Evolutionary conservation across 495 filamentous ascomycete genomes (phyloP).

Genomic region (Cercophora newfieldiana): DNA sequence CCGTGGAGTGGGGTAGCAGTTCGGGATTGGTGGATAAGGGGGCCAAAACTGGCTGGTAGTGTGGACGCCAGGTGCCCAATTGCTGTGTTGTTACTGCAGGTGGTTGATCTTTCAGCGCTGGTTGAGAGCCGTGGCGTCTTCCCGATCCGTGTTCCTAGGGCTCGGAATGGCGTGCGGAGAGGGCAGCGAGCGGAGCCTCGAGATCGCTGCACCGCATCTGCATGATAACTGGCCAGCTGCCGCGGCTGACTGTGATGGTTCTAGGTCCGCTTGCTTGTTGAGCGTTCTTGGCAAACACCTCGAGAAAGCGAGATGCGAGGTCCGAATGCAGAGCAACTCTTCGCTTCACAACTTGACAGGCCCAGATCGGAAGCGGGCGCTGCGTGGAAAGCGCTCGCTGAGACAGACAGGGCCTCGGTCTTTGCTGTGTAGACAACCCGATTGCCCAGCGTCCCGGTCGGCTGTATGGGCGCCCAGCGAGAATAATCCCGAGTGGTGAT

Average conservation of each 20-base stretch:
- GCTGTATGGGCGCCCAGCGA: conserved; percentile 2
- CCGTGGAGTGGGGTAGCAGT: background rate
- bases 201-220: conserved; percentile 7
- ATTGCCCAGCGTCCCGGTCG: conserved; percentile 1
- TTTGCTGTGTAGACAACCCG: background rate
- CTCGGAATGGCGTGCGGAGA: background rate
- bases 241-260: conserved; percentile 8
- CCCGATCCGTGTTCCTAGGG: background rate
- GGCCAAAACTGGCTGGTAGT: background rate
- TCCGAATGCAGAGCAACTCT: background rate
- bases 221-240: background rate
- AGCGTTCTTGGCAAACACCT: background rate
- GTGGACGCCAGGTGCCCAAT: conserved; percentile 4
- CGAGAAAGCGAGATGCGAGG: background rate
- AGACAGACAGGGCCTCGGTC: background rate
- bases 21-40: conserved; percentile 15
- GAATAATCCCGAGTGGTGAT: conserved; percentile 7
- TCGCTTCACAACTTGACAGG: background rate
- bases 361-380: background rate
- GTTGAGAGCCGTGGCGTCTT: background rate
- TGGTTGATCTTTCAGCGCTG: background rate
- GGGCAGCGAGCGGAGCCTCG: background rate
- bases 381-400: background rate
- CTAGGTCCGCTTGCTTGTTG: background rate
- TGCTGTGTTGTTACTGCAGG: conserved; percentile 7